A percentile compares a stretch with the other conserved stretches of the same genome.
Conservation (phyloP, 1,284 basidiomycete genomes). For the Chiua sp. region DNA sequence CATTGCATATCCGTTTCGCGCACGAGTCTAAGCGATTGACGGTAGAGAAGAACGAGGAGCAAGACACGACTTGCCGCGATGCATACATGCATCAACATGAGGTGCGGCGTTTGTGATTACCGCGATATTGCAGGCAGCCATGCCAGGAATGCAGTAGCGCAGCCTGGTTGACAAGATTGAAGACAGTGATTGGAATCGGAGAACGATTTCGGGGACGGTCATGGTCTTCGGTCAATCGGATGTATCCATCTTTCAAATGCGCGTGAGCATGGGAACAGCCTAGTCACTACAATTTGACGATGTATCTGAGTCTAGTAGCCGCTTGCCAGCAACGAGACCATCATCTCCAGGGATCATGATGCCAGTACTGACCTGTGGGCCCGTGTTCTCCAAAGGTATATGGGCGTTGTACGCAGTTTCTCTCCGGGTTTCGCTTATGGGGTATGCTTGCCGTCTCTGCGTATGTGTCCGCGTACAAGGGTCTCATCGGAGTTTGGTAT, state of each 20-base stretch:
- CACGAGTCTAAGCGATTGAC: background rate
- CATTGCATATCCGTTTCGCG: background rate
- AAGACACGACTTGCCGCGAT: background rate
- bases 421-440: too few relatives aligned
- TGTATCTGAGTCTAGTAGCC: background rate
- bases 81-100: background rate
- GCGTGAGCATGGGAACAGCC: background rate
- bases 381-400: too few relatives aligned
- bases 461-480: too few relatives aligned
- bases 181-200: background rate
- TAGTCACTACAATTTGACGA: background rate
- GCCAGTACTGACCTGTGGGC: too few relatives aligned
- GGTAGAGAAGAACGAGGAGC: background rate
- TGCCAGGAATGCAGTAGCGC: background rate
- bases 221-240: background rate
- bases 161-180: background rate
- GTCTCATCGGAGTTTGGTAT: too few relatives aligned
- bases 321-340: too few relatives aligned
- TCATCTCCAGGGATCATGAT: too few relatives aligned
- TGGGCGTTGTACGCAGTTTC: too few relatives aligned
- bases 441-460: too few relatives aligned
- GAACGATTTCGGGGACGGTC: background rate
- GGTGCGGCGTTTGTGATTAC: background rate
- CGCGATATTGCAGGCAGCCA: background rate
- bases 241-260: background rate